Base-by-base conservation (phyloP, 1,139 yeast species). In the Scheffersomyces insectosa region DNA sequence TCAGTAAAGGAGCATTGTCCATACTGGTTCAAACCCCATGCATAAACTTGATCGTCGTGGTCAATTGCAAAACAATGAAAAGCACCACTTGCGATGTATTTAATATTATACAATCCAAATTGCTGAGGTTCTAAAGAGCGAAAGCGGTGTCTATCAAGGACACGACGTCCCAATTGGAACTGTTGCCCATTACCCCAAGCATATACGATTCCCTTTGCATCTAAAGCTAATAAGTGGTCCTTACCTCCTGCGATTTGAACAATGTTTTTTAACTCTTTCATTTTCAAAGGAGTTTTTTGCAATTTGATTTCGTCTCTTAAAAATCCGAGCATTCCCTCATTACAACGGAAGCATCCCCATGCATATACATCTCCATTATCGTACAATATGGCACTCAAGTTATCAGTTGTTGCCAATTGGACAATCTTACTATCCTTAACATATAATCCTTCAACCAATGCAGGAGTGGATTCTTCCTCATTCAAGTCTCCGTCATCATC, bases 181-280 rank as follows among this genome's bases (percentile, higher is more conserved):
- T 88, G 96, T 56, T 90, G 96, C 13, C 97, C 97, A 61, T 89
- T 88, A 52, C 99, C 99, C 99, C 99, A 95, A 0, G 98, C 91
- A 59, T 79, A 89, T 2, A 91, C 98, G 45, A 83, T 77, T 42
- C 99, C 99, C 57, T 81, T 84, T 23, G 80, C 72, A 60, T 91
- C 96, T 39, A 95, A 72, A 14, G 95, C 95, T 39, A 93, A 64
- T 37, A 93, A 63, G 60, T 93, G 99, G 62, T 93, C 98, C 61
- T 91, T 91, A 37, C 99, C 99, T 1, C 86, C 82, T 2, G 95
- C 97, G 45, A 93, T 66, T 58, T 88, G 95, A n/a, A 86, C 90
- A 43, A 89, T 82, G 42, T 87, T 80, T 48, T 77, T 79, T 42
- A 88, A 74, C 43, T 77, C 80, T 1, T 75, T 71, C 34, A 93